Percentiles rank a stretch among this genome's conserved stretches.
Conservation (phyloP, 352 stramenopile genomes). For the Thalassiosira mediterranea region DNA sequence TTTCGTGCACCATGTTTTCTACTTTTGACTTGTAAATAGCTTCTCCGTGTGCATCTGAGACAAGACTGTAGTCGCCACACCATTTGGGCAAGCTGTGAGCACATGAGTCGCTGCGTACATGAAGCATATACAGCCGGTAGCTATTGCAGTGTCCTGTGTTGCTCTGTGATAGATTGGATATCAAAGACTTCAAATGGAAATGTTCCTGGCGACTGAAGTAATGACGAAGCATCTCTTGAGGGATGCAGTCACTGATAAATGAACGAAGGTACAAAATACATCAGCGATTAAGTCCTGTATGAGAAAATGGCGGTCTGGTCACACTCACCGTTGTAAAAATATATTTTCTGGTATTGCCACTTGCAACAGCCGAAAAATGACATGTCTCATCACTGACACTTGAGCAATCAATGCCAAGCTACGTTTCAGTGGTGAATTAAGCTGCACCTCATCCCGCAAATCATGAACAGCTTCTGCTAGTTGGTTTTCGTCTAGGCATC, state of each 20-base stretch:
- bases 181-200: constrained; percentile 42
- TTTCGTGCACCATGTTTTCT: constrained; percentile 33
- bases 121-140: constrained; percentile 33
- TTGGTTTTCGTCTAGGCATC: constrained; percentile 7
- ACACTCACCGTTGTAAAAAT: constrained; percentile 45
- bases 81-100: constrained; percentile 37
- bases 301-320: background rate
- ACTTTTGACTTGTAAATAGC: constrained; percentile 19
- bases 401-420: constrained; percentile 35
- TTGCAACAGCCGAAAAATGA: constrained; percentile 32
- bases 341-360: constrained; percentile 44
- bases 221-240: constrained; percentile 22
- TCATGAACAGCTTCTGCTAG: constrained; percentile 22
- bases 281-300: no score
- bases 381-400: constrained; percentile 14
- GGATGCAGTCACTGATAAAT: constrained; percentile 20
- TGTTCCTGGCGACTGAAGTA: constrained; percentile 53
- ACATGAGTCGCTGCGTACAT: constrained; percentile 35
- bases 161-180: constrained; percentile 18
- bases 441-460: constrained; percentile 5
- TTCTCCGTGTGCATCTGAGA: background rate
- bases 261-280: background rate
- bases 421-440: constrained; percentile 28
- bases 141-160: background rate
- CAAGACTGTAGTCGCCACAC: constrained; percentile 15